Base-by-base conservation (phyloP, 768 basidiomycete species). In the Kwoniella shandongensis region DNA sequence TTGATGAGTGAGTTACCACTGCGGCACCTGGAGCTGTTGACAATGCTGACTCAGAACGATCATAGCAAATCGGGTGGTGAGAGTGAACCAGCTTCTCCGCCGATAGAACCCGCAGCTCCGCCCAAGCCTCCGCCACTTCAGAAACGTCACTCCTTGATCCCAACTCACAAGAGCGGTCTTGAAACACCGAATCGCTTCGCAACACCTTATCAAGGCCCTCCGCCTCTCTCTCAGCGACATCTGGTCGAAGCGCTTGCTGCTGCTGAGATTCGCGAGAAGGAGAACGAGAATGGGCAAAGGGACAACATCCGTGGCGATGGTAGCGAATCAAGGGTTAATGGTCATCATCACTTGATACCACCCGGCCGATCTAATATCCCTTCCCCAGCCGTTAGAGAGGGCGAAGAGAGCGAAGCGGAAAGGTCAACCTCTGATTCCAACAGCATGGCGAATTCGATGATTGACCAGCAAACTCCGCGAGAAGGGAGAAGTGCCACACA, bases 1-100 rank as follows among this genome's bases (percentile, higher is more conserved):
- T 98, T 50, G 89, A 96, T 66, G 93, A 97, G 76, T 77, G 45
- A 66, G 76, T 75, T 2, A n/a, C 3, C 20, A 3, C 25, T 51
- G 36, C 15, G 10, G 6, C 1, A 10, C 3, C 5, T 42, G 13
- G n/a, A 18, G 17, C 26, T 36, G 18, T 17, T 29, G 11, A 50
- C n/a, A 4, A 20, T 27, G n/a, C 32, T 41, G 30, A 40, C 29
- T 45, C n/a, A n/a, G n/a, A n/a, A n/a, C 20, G 10, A 22, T 6
- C 32, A 12, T n/a, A 61, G 70, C 77, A 87, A 87, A 18, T 86
- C 87, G 4, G 81, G 82, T 2, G 81, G 82, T 2, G 85, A 86
- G 18, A 44, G 50, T 27, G 22, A 49, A 11, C 62, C 61, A 45
- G 57, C 55, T 12, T 64, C 62, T 11, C 61, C 66, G 3, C 55